Percentiles rank a stretch among this genome's conserved stretches.
Evolutionary conservation across 768 basidiomycete genomes (phyloP).

Genomic region (Boletus barrowsii): DNA sequence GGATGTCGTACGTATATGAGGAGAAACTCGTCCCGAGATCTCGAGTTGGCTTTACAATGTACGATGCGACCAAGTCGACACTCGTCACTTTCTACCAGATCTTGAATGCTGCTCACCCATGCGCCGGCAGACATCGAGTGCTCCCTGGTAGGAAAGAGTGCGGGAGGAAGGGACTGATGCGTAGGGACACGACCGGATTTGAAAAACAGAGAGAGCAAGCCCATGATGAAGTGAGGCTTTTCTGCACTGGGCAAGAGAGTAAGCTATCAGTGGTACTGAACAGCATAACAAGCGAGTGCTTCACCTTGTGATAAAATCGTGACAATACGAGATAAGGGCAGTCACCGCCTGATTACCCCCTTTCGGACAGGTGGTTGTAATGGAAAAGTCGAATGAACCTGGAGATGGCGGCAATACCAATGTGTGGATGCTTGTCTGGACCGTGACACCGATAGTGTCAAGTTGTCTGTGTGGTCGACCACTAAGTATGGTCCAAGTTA

Average conservation of each 20-base stretch:
- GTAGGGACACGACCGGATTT: not conserved
- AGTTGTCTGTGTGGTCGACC: too few species aligned
- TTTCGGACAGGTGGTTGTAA: too few species aligned
- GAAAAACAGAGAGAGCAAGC: not conserved
- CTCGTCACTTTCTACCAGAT: not conserved
- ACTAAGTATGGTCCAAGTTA: too few species aligned
- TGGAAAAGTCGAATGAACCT: too few species aligned
- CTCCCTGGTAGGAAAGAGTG: not conserved
- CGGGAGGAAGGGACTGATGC: not conserved
- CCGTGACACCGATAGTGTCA: too few species aligned
- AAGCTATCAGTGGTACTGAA: not conserved
- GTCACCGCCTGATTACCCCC: too few species aligned
- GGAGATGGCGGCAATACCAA: too few species aligned
- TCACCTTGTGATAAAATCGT: too few species aligned
- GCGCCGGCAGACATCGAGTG: not conserved
- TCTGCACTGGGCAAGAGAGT: not conserved
- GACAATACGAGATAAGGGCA: too few species aligned
- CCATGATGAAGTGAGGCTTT: not conserved
- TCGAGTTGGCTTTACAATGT: not conserved
- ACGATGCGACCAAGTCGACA: slow-evolving; percentile 5
- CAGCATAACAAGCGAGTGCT: too few species aligned
- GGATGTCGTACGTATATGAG: slow-evolving; percentile 1
- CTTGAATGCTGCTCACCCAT: not conserved
- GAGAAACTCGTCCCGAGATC: not conserved
- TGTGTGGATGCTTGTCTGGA: too few species aligned